Conservation (phyloP, 2,329 filamentous ascomycete genomes). For the Alternaria tenuissima region DNA sequence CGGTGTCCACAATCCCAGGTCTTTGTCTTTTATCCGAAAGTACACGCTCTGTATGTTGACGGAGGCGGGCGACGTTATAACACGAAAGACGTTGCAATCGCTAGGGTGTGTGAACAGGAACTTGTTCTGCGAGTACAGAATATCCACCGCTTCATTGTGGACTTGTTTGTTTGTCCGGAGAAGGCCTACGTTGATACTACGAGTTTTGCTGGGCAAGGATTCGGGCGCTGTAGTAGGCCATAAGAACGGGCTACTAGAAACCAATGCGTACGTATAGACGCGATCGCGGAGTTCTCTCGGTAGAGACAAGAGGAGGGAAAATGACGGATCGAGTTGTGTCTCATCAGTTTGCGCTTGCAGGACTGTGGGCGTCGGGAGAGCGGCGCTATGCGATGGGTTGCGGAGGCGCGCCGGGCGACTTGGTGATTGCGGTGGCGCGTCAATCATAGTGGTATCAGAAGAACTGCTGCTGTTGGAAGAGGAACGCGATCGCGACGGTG, state of each 20-base stretch:
- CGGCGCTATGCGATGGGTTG: slow-evolving; percentile 29
- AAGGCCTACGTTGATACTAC: slow-evolving; percentile 38
- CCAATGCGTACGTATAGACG: slow-evolving; percentile 45
- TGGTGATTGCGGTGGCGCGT: slow-evolving; percentile 36
- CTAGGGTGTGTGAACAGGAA: slow-evolving; percentile 51
- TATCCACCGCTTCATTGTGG: slow-evolving; percentile 43
- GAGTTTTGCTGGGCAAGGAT: slow-evolving; percentile 8
- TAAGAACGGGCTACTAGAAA: slow-evolving; percentile 44
- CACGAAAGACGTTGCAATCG: slow-evolving; percentile 52
- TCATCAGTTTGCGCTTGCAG: neutral
- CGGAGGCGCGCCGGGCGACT: slow-evolving; percentile 40
- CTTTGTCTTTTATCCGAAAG: slow-evolving; percentile 49
- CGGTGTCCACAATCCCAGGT: slow-evolving; percentile 48
- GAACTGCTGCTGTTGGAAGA: slow-evolving; percentile 40
- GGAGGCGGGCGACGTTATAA: slow-evolving; percentile 41
- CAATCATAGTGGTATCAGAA: slow-evolving; percentile 47
- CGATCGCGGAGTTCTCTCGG: slow-evolving; percentile 49
- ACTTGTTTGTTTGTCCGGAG: slow-evolving; percentile 41
- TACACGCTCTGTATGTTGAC: slow-evolving; percentile 41
- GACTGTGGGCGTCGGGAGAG: slow-evolving; percentile 12
- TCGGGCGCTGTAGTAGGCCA: slow-evolving; percentile 38
- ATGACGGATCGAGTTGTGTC: slow-evolving; percentile 30
- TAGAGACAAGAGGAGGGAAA: slow-evolving; percentile 47
- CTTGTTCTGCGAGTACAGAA: slow-evolving; percentile 49
- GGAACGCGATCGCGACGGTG: slow-evolving; percentile 42